phyloP scores from a whole-genome alignment of 129 eudicot species.

The Saussurea involucrata region DNA sequence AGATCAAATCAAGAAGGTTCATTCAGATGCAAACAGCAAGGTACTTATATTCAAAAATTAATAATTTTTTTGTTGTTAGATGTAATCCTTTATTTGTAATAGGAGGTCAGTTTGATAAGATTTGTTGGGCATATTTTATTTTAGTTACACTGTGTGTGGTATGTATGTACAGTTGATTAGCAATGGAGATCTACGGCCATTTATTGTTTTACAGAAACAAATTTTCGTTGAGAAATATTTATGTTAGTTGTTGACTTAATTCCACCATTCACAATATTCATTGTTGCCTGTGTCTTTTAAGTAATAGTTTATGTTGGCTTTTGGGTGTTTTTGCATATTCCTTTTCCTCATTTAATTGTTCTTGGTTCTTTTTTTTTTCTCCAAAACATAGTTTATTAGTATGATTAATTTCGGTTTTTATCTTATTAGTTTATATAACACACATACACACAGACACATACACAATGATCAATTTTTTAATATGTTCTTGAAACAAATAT shows the following conservation, averaged over 20 bases:
- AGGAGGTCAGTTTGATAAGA: neutral
- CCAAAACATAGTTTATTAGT: too few relatives aligned
- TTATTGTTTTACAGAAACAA: neutral
- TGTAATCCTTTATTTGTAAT: neutral
- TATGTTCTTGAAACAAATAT: too few relatives aligned
- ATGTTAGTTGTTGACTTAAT: too few relatives aligned
- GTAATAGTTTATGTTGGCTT: neutral
- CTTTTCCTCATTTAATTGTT: too few relatives aligned
- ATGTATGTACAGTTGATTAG: neutral
- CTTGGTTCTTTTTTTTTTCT: too few relatives aligned
- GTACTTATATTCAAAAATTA: constrained; percentile 26
- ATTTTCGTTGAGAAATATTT: too few relatives aligned
- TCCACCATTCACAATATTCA: too few relatives aligned
- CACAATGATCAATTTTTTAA: too few relatives aligned
- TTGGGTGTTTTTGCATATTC: constrained; percentile 1
- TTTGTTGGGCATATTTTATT: neutral
- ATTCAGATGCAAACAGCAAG: constrained; percentile 35
- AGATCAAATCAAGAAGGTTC: constrained; percentile 44
- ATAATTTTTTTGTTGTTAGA: neutral
- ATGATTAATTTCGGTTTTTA: too few relatives aligned
- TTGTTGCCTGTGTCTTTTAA: neutral
- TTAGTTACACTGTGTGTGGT: neutral
- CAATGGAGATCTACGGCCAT: neutral
- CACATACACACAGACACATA: too few relatives aligned
- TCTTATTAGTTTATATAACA: too few relatives aligned